Conservation (phyloP, 345 rosid species). For the Aegle marmelos region DNA sequence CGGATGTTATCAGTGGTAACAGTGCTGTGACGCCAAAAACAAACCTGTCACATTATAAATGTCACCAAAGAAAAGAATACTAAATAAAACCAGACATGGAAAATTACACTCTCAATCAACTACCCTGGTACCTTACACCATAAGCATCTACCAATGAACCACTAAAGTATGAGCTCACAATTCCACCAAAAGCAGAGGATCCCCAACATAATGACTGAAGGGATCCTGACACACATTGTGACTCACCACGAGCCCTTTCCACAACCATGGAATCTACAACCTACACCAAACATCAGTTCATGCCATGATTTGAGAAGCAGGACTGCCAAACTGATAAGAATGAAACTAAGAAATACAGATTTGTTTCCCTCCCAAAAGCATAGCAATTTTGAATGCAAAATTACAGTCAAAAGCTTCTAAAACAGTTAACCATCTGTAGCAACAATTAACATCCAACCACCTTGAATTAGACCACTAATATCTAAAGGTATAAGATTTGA, state of each 20-base stretch:
- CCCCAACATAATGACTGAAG: conserved; percentile 98
- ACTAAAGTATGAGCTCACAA: conserved; percentile 92
- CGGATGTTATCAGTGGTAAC: conserved; percentile 81
- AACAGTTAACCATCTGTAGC: not conserved
- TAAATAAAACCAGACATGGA: not conserved
- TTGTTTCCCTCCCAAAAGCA: not conserved
- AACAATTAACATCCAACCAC: not conserved
- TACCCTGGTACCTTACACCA: conserved; percentile 72
- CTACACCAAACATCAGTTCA: conserved; percentile 37
- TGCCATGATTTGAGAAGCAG: conserved; percentile 11
- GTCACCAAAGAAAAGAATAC: conserved; percentile 15
- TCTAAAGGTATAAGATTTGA: not conserved
- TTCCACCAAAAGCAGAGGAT: conserved; percentile 96
- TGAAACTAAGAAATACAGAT: not conserved
- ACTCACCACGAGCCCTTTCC: conserved; percentile 97
- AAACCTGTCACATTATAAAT: conserved; percentile 59
- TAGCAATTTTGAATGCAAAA: not conserved
- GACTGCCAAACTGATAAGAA: not conserved
- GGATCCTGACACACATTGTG: conserved; percentile 88
- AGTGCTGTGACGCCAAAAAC: conserved; percentile 93
- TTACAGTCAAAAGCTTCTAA: not conserved
- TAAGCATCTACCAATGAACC: conserved; percentile 87
- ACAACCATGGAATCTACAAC: conserved; percentile 99
- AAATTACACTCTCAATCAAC: conserved; percentile 2
- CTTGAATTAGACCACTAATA: not conserved